Evolutionary conservation across 2,329 filamentous ascomycete genomes (phyloP), one percentile per base, ranked within the genome.

Genomic region (Thielaviopsis euricoi): DNA sequence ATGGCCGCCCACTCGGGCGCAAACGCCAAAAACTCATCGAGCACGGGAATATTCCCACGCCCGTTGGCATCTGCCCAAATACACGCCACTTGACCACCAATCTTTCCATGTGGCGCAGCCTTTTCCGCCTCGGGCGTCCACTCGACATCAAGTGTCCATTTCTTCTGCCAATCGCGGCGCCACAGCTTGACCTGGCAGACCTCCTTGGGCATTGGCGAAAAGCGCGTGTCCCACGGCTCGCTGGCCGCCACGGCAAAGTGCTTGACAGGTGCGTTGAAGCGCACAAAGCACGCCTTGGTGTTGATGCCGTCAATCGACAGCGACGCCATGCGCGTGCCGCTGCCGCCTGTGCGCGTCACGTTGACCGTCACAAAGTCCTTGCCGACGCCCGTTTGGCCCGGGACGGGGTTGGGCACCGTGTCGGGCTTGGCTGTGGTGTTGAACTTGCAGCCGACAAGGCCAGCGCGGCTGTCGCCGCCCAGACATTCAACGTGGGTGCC

Each of bases 41-140:
- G 78, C 0, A 90, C 90, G 0, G 91, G 90, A 53, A 97, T 89
- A 1, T 76, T 76, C 3, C 81, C 84, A 2, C 71, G 69, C 40
- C 73, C 71, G 65, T 96, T 96, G 51, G 80, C 83, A 71, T 98
- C 93, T 65, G 85, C 89, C 89, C 90, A 97, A 33, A 87, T 74
- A 70, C 93, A 97, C 17, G 84, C 76, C 1, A 90, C 81, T 37
- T 73, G 77, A 89, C 87, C 62, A 75, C 76, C 37, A 89, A 67
- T 33, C 33, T 46, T 43, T n/a, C 21, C 48, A 6, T 25, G 25
- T 17, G 37, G 29, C 23, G 59, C 60, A 2, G 53, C 57, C 40
- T 25, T 65, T 33, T 61, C 55, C 6, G 57, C 64, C 57, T 65
- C 65, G 17, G 67, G 62, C 58, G 75, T 72, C 84, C 85, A 89